A percentile compares a stretch with the other conserved stretches of the same genome.
These are phyloP conservation scores for Acanthamoeba quina DNA, from an alignment of 208 protist genomes.

Conservation along the genomic window DNA sequence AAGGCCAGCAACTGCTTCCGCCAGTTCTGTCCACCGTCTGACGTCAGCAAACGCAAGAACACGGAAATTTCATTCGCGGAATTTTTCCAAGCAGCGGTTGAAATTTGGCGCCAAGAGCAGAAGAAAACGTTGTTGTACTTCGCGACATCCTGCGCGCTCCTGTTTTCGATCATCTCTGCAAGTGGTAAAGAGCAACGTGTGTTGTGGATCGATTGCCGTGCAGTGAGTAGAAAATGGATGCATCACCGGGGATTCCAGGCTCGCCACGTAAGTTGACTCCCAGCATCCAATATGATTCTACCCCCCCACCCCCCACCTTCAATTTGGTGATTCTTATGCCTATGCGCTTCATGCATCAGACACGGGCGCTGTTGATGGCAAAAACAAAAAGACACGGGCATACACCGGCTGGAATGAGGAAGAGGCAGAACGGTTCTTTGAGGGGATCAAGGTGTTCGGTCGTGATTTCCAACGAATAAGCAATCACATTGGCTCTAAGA, in stretches of 20 bases:
- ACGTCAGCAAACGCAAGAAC: neutral
- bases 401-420: slow-evolving; percentile 58
- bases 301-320: too few relatives aligned
- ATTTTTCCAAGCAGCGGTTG: neutral
- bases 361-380: neutral
- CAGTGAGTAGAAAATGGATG: too few relatives aligned
- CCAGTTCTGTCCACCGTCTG: neutral
- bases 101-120: neutral
- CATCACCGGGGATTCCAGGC: too few relatives aligned
- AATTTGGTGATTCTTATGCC: too few relatives aligned
- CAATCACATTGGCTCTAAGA: slow-evolving; percentile 42
- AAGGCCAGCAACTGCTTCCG: neutral
- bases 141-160: too few relatives aligned
- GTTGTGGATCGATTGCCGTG: too few relatives aligned
- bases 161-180: neutral
- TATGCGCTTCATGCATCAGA: too few relatives aligned
- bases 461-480: neutral
- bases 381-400: neutral
- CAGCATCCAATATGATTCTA: too few relatives aligned
- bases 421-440: slow-evolving; percentile 35
- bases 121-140: neutral
- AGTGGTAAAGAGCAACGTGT: too few relatives aligned
- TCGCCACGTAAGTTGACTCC: too few relatives aligned
- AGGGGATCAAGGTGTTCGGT: slow-evolving; percentile 46
- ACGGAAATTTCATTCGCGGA: neutral